Evolutionary conservation across 73 alveolate genomes (phyloP).

Genomic region (Symbiodinium natans): DNA sequence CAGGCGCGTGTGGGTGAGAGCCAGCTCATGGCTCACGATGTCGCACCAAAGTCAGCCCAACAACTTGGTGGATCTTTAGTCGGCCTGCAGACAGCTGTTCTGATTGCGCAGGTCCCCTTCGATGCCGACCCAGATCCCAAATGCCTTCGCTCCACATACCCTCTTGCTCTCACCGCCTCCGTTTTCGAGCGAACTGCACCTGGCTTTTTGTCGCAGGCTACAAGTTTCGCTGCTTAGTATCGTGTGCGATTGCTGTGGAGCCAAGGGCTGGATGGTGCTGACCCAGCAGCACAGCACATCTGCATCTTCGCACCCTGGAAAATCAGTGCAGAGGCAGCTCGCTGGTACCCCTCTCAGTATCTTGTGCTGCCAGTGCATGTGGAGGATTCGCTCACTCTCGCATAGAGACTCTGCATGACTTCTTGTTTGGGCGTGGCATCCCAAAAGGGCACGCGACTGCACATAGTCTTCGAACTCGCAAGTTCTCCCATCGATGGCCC

Average conservation of each 20-base stretch:
- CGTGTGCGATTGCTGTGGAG: not conserved
- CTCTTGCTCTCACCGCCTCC: constrained; percentile 5
- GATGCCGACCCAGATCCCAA: constrained; percentile 69
- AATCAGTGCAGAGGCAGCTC: constrained; percentile 34
- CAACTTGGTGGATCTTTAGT: too few species aligned
- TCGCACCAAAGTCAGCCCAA: too few species aligned
- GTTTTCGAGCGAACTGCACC: constrained; percentile 17
- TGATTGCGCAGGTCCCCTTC: constrained; percentile 52
- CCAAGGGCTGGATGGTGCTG: not conserved
- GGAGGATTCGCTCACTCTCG: too few species aligned
- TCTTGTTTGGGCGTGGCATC: too few species aligned
- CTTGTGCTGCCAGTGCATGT: not conserved
- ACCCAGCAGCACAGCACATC: constrained; percentile 14
- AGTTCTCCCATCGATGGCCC: too few species aligned
- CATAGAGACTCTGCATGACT: too few species aligned
- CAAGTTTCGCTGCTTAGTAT: not conserved
- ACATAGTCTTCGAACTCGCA: too few species aligned
- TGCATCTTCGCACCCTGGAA: constrained; percentile 86
- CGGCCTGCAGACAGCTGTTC: too few species aligned
- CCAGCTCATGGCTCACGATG: too few species aligned
- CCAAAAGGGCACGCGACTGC: too few species aligned
- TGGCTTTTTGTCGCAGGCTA: not conserved
- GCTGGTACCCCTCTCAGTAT: not conserved
- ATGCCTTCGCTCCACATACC: not conserved
- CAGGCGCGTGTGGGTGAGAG: constrained; percentile 47